A percentile compares a stretch with the other conserved stretches of the same genome.
These are phyloP conservation scores for Backusella liffmaniae DNA, from an alignment of 192 early-diverging fungal genomes.

Conservation along the genomic window DNA sequence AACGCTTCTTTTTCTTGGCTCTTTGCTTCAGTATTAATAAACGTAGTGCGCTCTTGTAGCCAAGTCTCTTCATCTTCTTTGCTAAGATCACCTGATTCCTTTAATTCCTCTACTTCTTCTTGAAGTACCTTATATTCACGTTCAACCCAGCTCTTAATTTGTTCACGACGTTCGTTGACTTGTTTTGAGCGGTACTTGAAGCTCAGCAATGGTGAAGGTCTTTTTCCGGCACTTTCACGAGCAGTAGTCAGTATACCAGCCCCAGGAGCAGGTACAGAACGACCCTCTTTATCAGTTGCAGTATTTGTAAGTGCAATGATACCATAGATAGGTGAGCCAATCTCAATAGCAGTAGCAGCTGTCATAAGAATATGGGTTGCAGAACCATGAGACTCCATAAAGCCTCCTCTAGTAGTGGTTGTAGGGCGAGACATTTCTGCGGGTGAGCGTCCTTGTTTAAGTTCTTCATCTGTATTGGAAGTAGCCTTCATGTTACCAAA, in stretches of 20 bases:
- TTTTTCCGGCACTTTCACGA: conserved; percentile 60
- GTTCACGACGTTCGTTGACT: conserved; percentile 66
- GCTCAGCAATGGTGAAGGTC: conserved; percentile 64
- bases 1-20: conserved; percentile 78
- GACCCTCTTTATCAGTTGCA: conserved; percentile 93
- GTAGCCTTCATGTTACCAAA: conserved; percentile 98
- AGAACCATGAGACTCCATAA: conserved; percentile 92
- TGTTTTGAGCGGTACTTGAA: conserved; percentile 83
- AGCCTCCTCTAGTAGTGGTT: conserved; percentile 81
- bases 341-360: conserved; percentile 82
- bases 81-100: conserved; percentile 38
- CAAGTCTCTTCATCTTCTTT: conserved; percentile 46
- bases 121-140: conserved; percentile 66
- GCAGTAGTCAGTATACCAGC: conserved; percentile 92
- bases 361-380: conserved; percentile 91
- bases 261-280: conserved; percentile 92
- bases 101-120: conserved; percentile 65
- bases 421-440: conserved; percentile 89
- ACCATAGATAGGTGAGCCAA: conserved; percentile 92
- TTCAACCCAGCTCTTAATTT: conserved; percentile 79
- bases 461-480: conserved; percentile 80
- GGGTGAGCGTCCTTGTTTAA: conserved; percentile 80
- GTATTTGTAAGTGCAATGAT: conserved; percentile 86
- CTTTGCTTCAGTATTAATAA: conserved; percentile 56
- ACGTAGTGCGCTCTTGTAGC: conserved; percentile 44